A percentile compares a stretch with the other conserved stretches of the same genome.
These are phyloP conservation scores for Cucumis cinereus DNA, from an alignment of 306 rosid genomes.

Conservation along the genomic window DNA sequence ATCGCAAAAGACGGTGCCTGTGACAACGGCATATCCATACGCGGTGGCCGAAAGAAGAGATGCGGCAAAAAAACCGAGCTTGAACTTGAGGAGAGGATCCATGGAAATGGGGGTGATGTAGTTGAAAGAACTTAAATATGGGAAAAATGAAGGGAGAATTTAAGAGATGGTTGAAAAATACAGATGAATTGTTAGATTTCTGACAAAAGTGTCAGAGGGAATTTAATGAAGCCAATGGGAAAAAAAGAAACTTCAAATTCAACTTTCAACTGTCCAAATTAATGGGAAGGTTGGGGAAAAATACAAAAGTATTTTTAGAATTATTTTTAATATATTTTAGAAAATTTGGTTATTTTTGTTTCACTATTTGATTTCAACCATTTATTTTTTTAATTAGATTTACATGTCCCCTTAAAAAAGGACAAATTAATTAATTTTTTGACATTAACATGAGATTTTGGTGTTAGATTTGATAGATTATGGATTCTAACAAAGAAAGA, in stretches of 20 bases:
- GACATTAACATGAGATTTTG: not conserved
- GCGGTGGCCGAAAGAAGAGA: slow-evolving; percentile 27
- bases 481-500: not conserved
- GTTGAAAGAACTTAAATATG: not conserved
- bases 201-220: not conserved
- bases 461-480: not conserved
- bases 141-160: not conserved
- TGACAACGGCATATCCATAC: slow-evolving; percentile 43
- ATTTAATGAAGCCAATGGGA: not conserved
- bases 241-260: slow-evolving; percentile 1
- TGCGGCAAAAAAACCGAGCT: slow-evolving; percentile 12
- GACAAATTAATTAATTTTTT: not conserved
- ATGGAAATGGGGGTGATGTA: slow-evolving; percentile 24
- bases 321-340: no score
- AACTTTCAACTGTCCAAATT: slow-evolving; percentile 59
- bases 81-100: slow-evolving; percentile 29
- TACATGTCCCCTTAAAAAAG: not conserved
- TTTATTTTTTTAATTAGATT: not conserved
- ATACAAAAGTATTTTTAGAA: not conserved
- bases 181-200: slow-evolving; percentile 17
- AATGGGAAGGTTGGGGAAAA: slow-evolving; percentile 4
- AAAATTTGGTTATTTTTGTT: not conserved
- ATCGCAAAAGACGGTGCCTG: slow-evolving; percentile 81
- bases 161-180: not conserved
- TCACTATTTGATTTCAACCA: no score